Percentiles rank a stretch among this genome's conserved stretches.
Evolutionary conservation across 768 basidiomycete species (phyloP).

Genomic region (Lactarius akahatsu): DNA sequence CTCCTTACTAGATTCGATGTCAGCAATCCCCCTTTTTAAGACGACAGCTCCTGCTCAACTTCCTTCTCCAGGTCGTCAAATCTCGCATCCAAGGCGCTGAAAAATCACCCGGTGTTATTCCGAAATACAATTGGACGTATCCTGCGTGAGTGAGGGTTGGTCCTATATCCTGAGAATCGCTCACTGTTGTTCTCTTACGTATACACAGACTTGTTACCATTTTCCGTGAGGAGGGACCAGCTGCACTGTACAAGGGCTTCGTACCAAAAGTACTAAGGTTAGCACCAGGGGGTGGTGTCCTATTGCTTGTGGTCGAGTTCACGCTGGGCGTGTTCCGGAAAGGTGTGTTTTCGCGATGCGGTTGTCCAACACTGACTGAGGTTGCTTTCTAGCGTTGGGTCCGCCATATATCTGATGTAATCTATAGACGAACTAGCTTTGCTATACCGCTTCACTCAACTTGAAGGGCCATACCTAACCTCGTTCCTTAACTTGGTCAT

Average conservation of each 20-base stretch:
- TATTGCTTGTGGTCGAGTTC: conserved; percentile 91
- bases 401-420: conserved; percentile 21
- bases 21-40: background rate
- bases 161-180: conserved; percentile 1
- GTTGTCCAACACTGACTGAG: background rate
- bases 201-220: conserved; percentile 61
- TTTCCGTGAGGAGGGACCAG: conserved; percentile 81
- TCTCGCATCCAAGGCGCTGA: conserved; percentile 85
- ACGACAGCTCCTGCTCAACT: background rate
- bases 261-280: conserved; percentile 92
- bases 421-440: background rate
- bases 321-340: conserved; percentile 75
- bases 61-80: conserved; percentile 74
- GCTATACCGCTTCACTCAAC: background rate
- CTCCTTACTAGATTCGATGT: conserved; percentile 47
- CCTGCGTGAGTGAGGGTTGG: conserved; percentile 52
- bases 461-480: background rate
- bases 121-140: conserved; percentile 96
- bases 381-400: conserved; percentile 11
- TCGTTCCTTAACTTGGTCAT: background rate
- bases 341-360: conserved; percentile 40
- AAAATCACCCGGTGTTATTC: conserved; percentile 51
- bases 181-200: background rate
- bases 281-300: conserved; percentile 92
- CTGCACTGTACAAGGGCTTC: conserved; percentile 92